Percentiles rank a stretch among this genome's conserved stretches.
Evolutionary conservation across 768 basidiomycete species (phyloP).

Genomic region (Trametes sanguinea): DNA sequence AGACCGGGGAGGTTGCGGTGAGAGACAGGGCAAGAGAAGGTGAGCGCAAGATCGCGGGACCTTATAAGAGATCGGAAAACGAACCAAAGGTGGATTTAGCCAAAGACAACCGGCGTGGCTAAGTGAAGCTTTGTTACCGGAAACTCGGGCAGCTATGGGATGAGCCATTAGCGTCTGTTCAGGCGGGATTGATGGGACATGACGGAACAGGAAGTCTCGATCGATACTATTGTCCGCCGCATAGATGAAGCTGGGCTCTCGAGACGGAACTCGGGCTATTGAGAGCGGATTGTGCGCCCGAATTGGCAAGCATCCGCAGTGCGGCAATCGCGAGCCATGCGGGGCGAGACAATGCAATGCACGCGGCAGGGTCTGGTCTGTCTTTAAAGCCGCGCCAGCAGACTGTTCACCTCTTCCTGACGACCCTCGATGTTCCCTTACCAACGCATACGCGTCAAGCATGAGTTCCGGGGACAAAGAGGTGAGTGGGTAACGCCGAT

Average conservation of each 20-base stretch:
- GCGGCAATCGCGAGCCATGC: not conserved
- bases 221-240: conserved; percentile 21
- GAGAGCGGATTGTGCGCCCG: conserved; percentile 15
- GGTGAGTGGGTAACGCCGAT: too few relatives aligned
- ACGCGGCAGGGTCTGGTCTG: not conserved
- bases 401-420: too few relatives aligned
- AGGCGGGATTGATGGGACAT: conserved; percentile 12
- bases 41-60: conserved; percentile 7
- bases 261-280: not conserved
- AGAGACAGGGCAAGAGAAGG: conserved; percentile 14
- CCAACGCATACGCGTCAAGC: too few relatives aligned
- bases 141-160: conserved; percentile 17
- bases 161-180: conserved; percentile 7
- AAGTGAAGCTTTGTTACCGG: conserved; percentile 18
- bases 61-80: conserved; percentile 20
- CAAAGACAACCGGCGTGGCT: conserved; percentile 19
- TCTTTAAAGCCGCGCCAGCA: too few relatives aligned
- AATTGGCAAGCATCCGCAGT: conserved; percentile 10
- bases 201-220: conserved; percentile 6
- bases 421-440: too few relatives aligned
- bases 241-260: conserved; percentile 8
- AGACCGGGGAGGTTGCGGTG: conserved; percentile 12
- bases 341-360: conserved; percentile 6
- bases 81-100: conserved; percentile 27
- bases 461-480: too few relatives aligned